These are phyloP conservation scores for Lyophyllum semitale DNA, from an alignment of 768 basidiomycete species.

Conservation along the genomic window DNA sequence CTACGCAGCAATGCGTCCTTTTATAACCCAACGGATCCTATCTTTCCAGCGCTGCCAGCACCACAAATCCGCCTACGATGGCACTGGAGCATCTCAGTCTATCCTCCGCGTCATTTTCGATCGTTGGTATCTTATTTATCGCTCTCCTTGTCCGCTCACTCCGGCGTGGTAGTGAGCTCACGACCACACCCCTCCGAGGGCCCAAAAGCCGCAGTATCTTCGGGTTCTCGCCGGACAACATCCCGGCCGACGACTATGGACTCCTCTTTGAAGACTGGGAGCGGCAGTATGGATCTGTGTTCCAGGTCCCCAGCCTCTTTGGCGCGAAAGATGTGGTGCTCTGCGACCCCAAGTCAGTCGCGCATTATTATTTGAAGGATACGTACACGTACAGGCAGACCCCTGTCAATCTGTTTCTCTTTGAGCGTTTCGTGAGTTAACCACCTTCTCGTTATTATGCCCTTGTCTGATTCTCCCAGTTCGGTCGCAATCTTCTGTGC, in stretches of 20 bases:
- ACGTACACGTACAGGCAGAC: slow-evolving; percentile 25
- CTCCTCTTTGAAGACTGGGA: slow-evolving; percentile 24
- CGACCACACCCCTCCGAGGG: neutral
- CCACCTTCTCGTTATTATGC: neutral
- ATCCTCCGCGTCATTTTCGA: too few species aligned
- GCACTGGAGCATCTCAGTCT: too few species aligned
- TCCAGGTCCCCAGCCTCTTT: slow-evolving; percentile 16
- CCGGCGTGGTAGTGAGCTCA: neutral
- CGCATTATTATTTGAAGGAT: slow-evolving; percentile 26
- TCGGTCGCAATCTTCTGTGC: slow-evolving; percentile 39
- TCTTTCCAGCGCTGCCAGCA: too few species aligned
- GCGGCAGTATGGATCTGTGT: slow-evolving; percentile 26
- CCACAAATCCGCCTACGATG: too few species aligned
- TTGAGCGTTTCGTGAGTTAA: slow-evolving; percentile 25
- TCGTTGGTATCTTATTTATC: too few species aligned
- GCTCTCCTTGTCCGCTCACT: neutral
- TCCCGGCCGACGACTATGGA: slow-evolving; percentile 12
- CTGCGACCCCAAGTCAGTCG: slow-evolving; percentile 26
- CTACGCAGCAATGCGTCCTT: too few species aligned
- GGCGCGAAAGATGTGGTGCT: slow-evolving; percentile 24
- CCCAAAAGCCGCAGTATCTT: slow-evolving; percentile 12
- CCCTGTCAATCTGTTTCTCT: slow-evolving; percentile 22
- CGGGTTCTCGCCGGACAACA: slow-evolving; percentile 10
- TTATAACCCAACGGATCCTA: too few species aligned
- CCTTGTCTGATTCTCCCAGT: neutral